Conservation (phyloP, 148 eudicot species). For the Chenopodium album region DNA sequence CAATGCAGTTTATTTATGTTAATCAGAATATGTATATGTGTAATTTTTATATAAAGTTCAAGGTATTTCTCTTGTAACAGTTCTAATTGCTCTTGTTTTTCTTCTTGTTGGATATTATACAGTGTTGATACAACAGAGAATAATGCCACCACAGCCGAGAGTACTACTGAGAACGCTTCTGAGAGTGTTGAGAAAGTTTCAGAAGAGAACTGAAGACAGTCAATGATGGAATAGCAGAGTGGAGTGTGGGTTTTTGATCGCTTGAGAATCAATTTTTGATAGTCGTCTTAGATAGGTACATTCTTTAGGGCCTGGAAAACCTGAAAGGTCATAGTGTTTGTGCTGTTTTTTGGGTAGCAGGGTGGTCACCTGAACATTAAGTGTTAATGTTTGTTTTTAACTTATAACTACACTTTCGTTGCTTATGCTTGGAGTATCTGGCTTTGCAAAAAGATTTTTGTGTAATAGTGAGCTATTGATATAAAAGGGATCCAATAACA, state of each 20-base stretch:
- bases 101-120: slow-evolving; percentile 4
- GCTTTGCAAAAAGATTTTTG: background rate
- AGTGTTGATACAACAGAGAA: slow-evolving; percentile 54
- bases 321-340: slow-evolving; percentile 18
- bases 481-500: background rate
- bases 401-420: slow-evolving; percentile 19
- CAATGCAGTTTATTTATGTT: background rate
- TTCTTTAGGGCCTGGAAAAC: slow-evolving; percentile 22
- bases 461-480: slow-evolving; percentile 5
- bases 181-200: slow-evolving; percentile 22
- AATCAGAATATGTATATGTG: too few relatives aligned
- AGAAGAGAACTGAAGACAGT: slow-evolving; percentile 39
- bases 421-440: slow-evolving; percentile 17
- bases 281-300: slow-evolving; percentile 26
- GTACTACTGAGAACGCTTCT: background rate
- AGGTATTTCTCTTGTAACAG: background rate
- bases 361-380: background rate
- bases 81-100: background rate
- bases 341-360: background rate
- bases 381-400: slow-evolving; percentile 19
- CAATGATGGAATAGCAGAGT: background rate
- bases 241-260: slow-evolving; percentile 10
- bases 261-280: slow-evolving; percentile 33
- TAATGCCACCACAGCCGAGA: slow-evolving; percentile 7
- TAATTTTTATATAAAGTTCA: too few relatives aligned